phyloP scores from a whole-genome alignment of 441 rosid species.

The Pelargonium cotyledonis region DNA sequence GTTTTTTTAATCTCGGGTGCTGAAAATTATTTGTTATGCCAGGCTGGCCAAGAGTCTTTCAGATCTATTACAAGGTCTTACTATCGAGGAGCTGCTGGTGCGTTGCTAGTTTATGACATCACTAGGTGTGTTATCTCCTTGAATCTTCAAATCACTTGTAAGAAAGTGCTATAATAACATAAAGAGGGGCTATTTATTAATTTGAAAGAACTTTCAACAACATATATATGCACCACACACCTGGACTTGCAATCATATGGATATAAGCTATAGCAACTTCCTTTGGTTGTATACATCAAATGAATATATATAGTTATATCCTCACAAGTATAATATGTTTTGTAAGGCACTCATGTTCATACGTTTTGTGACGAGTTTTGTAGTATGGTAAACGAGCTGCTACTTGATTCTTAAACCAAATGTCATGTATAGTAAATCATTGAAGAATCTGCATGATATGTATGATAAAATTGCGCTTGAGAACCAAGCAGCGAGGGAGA shows the following conservation, averaged over 20 bases:
- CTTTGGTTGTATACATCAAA: neutral
- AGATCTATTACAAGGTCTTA: too few relatives aligned
- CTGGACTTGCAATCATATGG: neutral
- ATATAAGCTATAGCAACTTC: neutral
- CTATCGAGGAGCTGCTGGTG: too few relatives aligned
- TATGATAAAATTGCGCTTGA: neutral
- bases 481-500: neutral
- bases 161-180: neutral
- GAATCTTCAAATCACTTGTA: neutral
- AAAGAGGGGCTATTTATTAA: neutral
- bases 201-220: neutral
- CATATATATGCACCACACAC: neutral
- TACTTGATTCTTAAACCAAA: neutral
- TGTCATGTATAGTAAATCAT: neutral
- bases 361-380: too few relatives aligned
- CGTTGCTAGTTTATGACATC: conserved; percentile 12
- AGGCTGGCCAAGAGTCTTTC: conserved; percentile 31
- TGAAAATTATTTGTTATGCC: conserved; percentile 14
- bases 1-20: neutral
- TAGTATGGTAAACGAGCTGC: neutral
- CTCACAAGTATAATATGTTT: neutral
- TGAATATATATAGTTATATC: too few relatives aligned
- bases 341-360: neutral
- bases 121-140: conserved; percentile 22
- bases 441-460: neutral